Base-by-base conservation (phyloP, 73 alveolate species). In the Paramecium octaurelia region DNA sequence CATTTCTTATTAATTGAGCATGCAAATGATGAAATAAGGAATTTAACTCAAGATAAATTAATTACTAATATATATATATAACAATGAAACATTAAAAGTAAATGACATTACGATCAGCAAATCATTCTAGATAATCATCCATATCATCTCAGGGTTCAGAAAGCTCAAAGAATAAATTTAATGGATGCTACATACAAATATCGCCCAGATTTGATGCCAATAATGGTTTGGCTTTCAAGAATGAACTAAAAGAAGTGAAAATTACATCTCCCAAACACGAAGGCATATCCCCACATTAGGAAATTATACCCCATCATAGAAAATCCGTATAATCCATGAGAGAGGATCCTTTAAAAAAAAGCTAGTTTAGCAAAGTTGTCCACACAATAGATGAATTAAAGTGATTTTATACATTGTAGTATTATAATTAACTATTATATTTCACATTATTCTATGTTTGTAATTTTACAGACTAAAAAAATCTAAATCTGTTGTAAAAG, bases 391-490 rank as follows among this genome's bases (percentile, higher is more conserved):
- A 64, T 64, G 84, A 64, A 64, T 34, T 64, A 12, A 11, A 64
- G 31, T 64, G 84, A 64, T 64, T 60, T 31, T 64, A 54, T 64
- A 31, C 48, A 64, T 2, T 4, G 69, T 54, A 54, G 69, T 54
- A 54, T 54, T 54, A 54, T 54, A 64, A 31, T 54, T 64, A 64
- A 64, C 84, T 64, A 64, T 64, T 54, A 54, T 54, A 54, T 54
- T 18, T 73, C 87, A 73, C 11, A 20, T 36, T 43, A 73, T 21
- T 73, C 87, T 73, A 40, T 73, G 57, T 34, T 40, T 73, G 35
- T 73, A 73, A 73, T 73, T 73, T 73, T 73, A 40, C 4, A 73
- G 46, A 73, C 87, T 73, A 36, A 73, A 73, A 40, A 36, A 73
- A 73, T 73, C 87, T 23, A 73, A 38, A n/a, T 73, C 87, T 38